Conservation (phyloP, 2,329 filamentous ascomycete genomes). For the Aspergillus clavatus region DNA sequence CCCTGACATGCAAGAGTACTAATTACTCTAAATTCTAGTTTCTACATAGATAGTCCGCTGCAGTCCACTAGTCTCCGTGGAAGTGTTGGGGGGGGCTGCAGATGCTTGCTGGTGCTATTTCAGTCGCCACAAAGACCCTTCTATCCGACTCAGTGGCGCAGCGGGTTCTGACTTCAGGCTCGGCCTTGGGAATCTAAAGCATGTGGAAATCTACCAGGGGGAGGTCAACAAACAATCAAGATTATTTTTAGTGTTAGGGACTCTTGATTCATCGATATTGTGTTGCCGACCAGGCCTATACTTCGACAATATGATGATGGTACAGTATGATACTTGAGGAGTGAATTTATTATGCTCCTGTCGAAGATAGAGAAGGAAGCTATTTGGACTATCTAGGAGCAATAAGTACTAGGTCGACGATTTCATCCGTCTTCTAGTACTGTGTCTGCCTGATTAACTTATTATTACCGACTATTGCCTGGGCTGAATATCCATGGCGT, state of each 20-base stretch:
- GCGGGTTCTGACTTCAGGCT: conserved; percentile 1
- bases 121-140: conserved; percentile 18
- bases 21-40: no score
- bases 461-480: no score
- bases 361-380: no score
- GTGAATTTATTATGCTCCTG: no score
- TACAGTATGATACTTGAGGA: no score
- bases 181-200: conserved; percentile 1
- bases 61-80: conserved; percentile 10
- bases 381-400: no score
- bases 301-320: no score
- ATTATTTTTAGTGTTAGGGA: background rate
- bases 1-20: conserved; percentile 13
- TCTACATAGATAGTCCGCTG: conserved; percentile 5
- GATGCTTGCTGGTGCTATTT: conserved; percentile 13
- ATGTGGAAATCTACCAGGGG: conserved; percentile 3
- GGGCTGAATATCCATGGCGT: no score
- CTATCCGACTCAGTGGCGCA: conserved; percentile 14
- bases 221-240: conserved; percentile 2
- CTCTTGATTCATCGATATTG: background rate
- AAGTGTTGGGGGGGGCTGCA: conserved; percentile 13
- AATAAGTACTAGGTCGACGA: no score
- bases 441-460: no score
- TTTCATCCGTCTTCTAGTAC: no score
- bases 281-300: background rate